phyloP scores from a whole-genome alignment of 2,329 filamentous ascomycete species.

The Albifimbria verrucaria region DNA sequence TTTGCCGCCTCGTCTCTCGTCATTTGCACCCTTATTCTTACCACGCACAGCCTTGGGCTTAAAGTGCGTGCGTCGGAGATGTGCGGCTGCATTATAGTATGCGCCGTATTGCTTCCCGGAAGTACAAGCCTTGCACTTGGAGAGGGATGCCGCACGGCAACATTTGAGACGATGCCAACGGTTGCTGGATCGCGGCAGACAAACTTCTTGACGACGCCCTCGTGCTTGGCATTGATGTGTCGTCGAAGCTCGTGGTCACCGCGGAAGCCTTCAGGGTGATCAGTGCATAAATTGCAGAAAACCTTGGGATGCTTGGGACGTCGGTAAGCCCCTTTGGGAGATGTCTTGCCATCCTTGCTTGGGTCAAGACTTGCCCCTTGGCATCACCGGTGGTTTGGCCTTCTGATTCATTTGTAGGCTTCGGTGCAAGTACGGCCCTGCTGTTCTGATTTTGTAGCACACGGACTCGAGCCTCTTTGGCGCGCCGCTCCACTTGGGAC shows the following conservation, averaged over 20 bases:
- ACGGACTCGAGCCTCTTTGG: conserved; percentile 44
- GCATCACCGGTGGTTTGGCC: neutral
- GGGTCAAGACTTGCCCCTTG: conserved; percentile 11
- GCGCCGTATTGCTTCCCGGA: conserved; percentile 77
- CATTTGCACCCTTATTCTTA: conserved; percentile 34
- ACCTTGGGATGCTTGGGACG: conserved; percentile 71
- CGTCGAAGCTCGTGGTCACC: conserved; percentile 79
- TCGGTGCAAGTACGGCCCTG: conserved; percentile 37
- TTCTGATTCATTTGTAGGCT: conserved; percentile 26
- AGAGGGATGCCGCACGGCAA: conserved; percentile 61
- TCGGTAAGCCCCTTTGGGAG: conserved; percentile 43
- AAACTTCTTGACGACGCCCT: conserved; percentile 50
- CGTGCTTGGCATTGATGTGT: conserved; percentile 66
- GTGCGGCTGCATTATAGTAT: conserved; percentile 93
- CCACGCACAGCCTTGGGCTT: conserved; percentile 55
- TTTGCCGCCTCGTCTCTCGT: conserved; percentile 52
- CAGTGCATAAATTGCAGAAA: conserved; percentile 66
- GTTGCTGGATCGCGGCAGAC: conserved; percentile 53
- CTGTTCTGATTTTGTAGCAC: conserved; percentile 43
- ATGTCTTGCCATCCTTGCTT: conserved; percentile 40
- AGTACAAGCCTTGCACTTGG: conserved; percentile 80
- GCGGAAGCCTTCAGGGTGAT: conserved; percentile 75
- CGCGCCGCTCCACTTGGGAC: conserved; percentile 41
- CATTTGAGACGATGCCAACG: conserved; percentile 37
- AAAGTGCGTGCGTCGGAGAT: conserved; percentile 86